These are phyloP conservation scores for Cutaneotrichosporon mucoides DNA, from an alignment of 1,284 basidiomycete genomes.

Conservation along the genomic window DNA sequence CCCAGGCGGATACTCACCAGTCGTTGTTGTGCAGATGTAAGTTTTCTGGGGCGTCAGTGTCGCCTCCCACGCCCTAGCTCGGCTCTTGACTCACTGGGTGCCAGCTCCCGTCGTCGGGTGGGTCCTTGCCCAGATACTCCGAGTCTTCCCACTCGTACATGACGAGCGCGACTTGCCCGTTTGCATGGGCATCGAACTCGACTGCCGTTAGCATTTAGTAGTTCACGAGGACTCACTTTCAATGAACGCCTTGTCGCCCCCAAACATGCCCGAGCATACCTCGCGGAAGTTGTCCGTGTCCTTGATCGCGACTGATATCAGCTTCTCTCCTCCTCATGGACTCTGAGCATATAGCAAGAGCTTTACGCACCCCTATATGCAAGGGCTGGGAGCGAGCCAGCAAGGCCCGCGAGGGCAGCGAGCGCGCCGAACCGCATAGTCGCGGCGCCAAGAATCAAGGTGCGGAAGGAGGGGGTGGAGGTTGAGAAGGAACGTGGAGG, in stretches of 20 bases:
- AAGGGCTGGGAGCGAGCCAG: background rate
- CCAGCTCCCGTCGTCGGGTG: conserved; percentile 17
- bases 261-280: conserved; percentile 95
- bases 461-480: too few relatives aligned
- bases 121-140: conserved; percentile 66
- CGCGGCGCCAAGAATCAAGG: background rate
- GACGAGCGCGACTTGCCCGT: conserved; percentile 88
- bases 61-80: too few relatives aligned
- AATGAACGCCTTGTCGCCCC: conserved; percentile 69
- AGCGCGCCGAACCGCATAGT: conserved; percentile 9
- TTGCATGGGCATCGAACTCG: conserved; percentile 68
- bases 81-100: background rate
- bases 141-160: conserved; percentile 94
- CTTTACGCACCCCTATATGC: conserved; percentile 13
- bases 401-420: conserved; percentile 6
- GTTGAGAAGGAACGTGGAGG: too few relatives aligned
- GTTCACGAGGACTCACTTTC: conserved; percentile 59
- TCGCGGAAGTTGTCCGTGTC: conserved; percentile 65
- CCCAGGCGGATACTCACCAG: background rate
- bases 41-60: conserved; percentile 61
- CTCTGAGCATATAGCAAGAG: too few relatives aligned
- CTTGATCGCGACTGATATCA: conserved; percentile 35
- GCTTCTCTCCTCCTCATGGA: too few relatives aligned
- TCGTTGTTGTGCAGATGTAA: conserved; percentile 65
- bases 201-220: conserved; percentile 54